Evolutionary conservation across 768 basidiomycete genomes (phyloP), one percentile per base, ranked within the genome.

Genomic region (Suillus brevipes): DNA sequence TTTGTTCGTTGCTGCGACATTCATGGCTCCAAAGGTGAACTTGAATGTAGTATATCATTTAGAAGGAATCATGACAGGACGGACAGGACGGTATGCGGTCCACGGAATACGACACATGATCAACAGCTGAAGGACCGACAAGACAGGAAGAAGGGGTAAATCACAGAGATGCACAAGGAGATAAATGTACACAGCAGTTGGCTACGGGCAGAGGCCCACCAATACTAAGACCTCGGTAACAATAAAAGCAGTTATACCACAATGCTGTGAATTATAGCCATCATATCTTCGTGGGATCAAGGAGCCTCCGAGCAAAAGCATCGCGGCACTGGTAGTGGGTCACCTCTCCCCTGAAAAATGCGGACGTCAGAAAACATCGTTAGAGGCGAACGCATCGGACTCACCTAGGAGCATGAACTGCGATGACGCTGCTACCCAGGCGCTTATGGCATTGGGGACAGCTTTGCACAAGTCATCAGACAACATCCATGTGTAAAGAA

Each of bases 291-390:
- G 60, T 55, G 38, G 70, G 77, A 66, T 85, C 83, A 53, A 81
- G 82, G 61, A 90, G 71, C 64, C 79, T 84, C 58, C 77, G 79
- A 12, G 92, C 80, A 73, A 95, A 97, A 0, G 84, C 83, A 73
- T 97, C 96, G 34, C 95, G 89, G 73, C 96, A 99, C 67, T 97
- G 92, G 75, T 96, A 95, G 77, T 98, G 97, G 0, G 95, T 99
- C 3, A 97, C 96, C 78, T 97, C 94, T 10, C 96, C 96, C 58
- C 95, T 97, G 70, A 40, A 43, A 10, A 28, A 20, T 59, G 53
- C 37, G 60, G 42, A 57, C 10, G 60, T 52, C 16, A 50, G 31
- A 34, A 13, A 56, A 5, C 14, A 50, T 64, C 37, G 64, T 61
- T 37, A 20, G 7, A 4, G 37, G 37, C 9, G 0, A 8, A 31